Evolutionary conservation across 1,284 basidiomycete genomes (phyloP).

Genomic region (Apiotrichum porosum): DNA sequence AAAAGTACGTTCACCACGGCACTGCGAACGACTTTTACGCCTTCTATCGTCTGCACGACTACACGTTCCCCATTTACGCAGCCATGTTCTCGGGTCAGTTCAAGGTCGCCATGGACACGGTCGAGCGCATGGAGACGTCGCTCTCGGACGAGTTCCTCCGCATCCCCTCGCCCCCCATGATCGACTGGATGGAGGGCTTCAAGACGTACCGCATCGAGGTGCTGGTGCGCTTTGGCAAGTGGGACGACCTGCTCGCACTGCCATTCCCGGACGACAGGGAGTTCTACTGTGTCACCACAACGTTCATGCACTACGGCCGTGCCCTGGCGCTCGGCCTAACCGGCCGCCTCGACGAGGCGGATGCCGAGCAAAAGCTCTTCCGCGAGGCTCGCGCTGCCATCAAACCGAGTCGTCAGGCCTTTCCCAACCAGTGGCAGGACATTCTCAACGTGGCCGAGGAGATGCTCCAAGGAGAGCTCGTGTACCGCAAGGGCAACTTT

Average conservation of each 20-base stretch:
- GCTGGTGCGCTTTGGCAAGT: conserved; percentile 39
- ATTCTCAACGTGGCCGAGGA: conserved; percentile 33
- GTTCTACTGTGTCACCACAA: conserved; percentile 31
- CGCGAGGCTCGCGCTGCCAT: conserved; percentile 16
- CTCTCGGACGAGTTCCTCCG: conserved; percentile 27
- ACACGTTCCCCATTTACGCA: conserved; percentile 36
- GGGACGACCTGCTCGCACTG: conserved; percentile 34
- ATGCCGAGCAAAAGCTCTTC: conserved; percentile 22
- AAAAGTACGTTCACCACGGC: conserved; percentile 24
- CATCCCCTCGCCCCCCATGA: conserved; percentile 22
- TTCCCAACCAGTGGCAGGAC: conserved; percentile 31
- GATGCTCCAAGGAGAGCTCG: conserved; percentile 41
- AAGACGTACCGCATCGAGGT: conserved; percentile 30
- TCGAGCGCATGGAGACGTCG: conserved; percentile 31
- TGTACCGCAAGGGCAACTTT: conserved; percentile 33
- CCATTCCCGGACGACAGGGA: conserved; percentile 22
- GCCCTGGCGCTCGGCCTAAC: conserved; percentile 30
- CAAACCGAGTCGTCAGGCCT: conserved; percentile 22
- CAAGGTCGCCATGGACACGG: conserved; percentile 21
- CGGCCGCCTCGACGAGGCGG: conserved; percentile 19
- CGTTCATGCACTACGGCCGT: conserved; percentile 34
- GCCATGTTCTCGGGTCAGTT: conserved; percentile 42
- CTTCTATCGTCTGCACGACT: conserved; percentile 41
- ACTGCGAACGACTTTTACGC: conserved; percentile 29
- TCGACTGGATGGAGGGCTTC: conserved; percentile 38